These are phyloP conservation scores for Calonectria hawksworthii DNA, from an alignment of 2,329 filamentous ascomycete genomes.

Conservation along the genomic window DNA sequence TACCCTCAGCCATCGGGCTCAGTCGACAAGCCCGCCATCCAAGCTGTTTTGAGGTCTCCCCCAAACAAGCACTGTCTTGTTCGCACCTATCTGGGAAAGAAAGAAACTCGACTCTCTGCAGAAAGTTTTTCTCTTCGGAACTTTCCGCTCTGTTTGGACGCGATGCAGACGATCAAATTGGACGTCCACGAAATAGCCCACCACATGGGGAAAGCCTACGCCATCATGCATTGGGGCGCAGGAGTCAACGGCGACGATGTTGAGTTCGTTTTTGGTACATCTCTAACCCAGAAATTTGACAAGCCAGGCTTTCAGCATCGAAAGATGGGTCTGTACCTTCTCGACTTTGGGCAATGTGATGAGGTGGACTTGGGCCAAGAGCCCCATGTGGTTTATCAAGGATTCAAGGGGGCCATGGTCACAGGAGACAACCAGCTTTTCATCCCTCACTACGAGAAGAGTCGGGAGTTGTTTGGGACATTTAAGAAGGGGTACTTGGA, in stretches of 20 bases:
- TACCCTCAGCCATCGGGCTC: conserved; percentile 18
- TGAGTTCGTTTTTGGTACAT: conserved; percentile 38
- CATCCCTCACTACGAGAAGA: conserved; percentile 36
- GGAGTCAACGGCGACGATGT: conserved; percentile 39
- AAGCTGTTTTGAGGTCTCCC: conserved; percentile 13
- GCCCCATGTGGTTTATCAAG: conserved; percentile 32
- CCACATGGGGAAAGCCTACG: conserved; percentile 36
- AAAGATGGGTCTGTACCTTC: conserved; percentile 31
- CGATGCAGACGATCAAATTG: conserved; percentile 26
- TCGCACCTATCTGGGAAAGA: conserved; percentile 35
- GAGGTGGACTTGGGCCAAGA: conserved; percentile 33
- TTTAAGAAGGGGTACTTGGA: conserved; percentile 37
- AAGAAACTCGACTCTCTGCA: background rate
- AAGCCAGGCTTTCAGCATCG: conserved; percentile 24
- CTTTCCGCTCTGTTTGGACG: conserved; percentile 22
- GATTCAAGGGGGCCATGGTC: conserved; percentile 41
- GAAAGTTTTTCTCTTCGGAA: conserved; percentile 14
- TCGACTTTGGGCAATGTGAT: conserved; percentile 43
- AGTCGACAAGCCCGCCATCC: background rate
- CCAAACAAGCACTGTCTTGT: conserved; percentile 41
- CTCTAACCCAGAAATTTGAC: background rate
- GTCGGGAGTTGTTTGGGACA: conserved; percentile 26
- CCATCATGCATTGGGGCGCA: conserved; percentile 42
- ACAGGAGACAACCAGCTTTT: conserved; percentile 42
- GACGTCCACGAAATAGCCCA: conserved; percentile 28